Base-by-base conservation (phyloP, 805 yeast genomes). In the Candida sphagnicola region DNA sequence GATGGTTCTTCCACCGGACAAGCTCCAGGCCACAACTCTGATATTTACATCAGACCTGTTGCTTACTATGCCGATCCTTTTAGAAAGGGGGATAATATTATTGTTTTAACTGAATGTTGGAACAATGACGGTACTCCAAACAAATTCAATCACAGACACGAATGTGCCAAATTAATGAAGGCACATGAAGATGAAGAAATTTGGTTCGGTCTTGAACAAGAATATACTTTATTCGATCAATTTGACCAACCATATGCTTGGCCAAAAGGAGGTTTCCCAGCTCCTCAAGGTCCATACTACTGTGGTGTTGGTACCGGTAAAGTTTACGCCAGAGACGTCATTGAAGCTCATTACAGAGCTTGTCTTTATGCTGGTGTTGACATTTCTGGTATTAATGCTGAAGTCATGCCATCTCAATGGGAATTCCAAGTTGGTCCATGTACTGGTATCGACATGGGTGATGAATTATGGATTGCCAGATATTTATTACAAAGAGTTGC, bases 341-440 rank as follows among this genome's bases (percentile, higher is more conserved):
- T 93, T 56, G 99, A 91, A 77, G 98, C 99, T 43, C 99, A 91
- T 76, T 93, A 93, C 85, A 83, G 93, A 67, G 99, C 99, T 46
- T 90, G 97, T 75, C 75, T 91, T 49, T 84, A 86, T 64, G 83
- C 98, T 49, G 98, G 98, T 61, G 67, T 91, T 56, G 73, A 76
- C 62, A 82, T 91, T 52, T 84, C 95, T 38, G 99, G 99, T 75
- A 90, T 93, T 67, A 91, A 93, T 68, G 99, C 98, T 55, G 99
- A 91, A 77, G 99, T 91, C 49, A 93, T 91, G 98, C 99, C 99
- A 44, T 89, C 97, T 45, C 99, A 91, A 78, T 91, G 99, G 99
- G 99, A 91, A 76, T 91, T 86, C 86, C 99, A 91, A 78, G 98
- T 91, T 53, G 99, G 99, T 58, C 98, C 99, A 50, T 88, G 96